Conservation (phyloP, 768 basidiomycete genomes). For the Amanita phalloides region DNA sequence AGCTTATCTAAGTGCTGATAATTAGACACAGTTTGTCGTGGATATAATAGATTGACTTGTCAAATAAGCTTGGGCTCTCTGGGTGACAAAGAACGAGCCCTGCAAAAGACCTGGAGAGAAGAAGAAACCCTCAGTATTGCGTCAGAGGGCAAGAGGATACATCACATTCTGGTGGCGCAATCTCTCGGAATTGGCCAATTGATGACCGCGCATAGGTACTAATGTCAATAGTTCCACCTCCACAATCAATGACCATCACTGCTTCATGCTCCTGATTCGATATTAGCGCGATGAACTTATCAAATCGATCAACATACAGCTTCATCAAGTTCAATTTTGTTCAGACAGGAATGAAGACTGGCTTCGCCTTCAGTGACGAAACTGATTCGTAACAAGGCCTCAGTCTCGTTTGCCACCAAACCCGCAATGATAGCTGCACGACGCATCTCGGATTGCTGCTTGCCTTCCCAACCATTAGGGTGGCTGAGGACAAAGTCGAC, state of each 20-base stretch:
- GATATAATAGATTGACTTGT: not conserved
- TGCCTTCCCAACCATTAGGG: constrained; percentile 46
- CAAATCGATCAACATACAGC: constrained; percentile 8
- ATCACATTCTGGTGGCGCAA: not conserved
- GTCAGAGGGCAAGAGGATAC: constrained; percentile 12
- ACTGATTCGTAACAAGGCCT: constrained; percentile 25
- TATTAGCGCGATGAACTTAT: not conserved
- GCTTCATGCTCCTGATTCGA: not conserved
- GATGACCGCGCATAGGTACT: not conserved
- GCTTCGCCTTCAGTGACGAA: constrained; percentile 49
- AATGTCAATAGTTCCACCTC: not conserved
- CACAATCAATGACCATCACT: not conserved
- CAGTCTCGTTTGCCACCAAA: constrained; percentile 23
- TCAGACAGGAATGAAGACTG: constrained; percentile 34
- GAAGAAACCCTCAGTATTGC: not conserved
- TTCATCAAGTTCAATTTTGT: constrained; percentile 12
- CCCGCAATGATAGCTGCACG: constrained; percentile 34
- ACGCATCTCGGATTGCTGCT: constrained; percentile 39
- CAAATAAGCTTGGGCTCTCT: not conserved
- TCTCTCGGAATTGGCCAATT: not conserved
- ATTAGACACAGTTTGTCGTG: not conserved
- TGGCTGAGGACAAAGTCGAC: constrained; percentile 35
- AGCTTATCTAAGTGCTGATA: not conserved
- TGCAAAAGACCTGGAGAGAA: constrained; percentile 11
- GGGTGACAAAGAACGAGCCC: constrained; percentile 4